Base-by-base conservation (phyloP, 305 asterid genomes). In the Euphrasia arctica region DNA sequence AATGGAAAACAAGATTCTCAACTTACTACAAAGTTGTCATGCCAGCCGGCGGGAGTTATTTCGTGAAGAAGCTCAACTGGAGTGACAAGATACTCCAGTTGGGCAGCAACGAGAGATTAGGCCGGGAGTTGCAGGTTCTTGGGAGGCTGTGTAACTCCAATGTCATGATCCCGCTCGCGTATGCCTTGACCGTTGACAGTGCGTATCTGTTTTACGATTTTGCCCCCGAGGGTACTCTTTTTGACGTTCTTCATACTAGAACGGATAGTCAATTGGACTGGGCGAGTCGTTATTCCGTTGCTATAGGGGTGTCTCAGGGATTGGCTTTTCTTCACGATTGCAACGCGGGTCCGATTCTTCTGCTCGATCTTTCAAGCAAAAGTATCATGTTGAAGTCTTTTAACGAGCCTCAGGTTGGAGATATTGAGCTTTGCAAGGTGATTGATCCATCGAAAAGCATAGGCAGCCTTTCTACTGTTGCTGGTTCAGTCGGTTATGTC, bases 391-490 rank as follows among this genome's bases (percentile, higher is more conserved):
- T 90, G 58, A 90, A 80, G 74, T 90, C 95, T 58, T 72, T 78
- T 8, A 82, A 82, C 31, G 95, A 87, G 79, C 91, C 95, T 67
- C 91, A 73, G 72, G 64, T 90, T 8, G 97, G 94, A 70, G 97
- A 90, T 48, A 82, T 87, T 42, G 97, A 90, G 80, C 91, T 90
- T 6, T 87, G 83, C 78, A 87, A 85, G 75, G 91, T 85, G 60
- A 87, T 90, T 14, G 95, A 90, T 79, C 97, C 94, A 63, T 85
- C 93, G 5, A 90, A 82, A 78, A 80, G 83, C 75, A 87, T 95
- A 0, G 82, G 84, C 66, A 90, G 90, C 64, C 85, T 90, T 68
- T 87, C 97, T 15, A 75, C 95, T 42, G 71, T 90, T 69, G 91
- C 94, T 72, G 97, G 94, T 62, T 83, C 97, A 13, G 88, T 85